phyloP scores from a whole-genome alignment of 352 stramenopile genomes.

The Elongisporangium undulatum region DNA sequence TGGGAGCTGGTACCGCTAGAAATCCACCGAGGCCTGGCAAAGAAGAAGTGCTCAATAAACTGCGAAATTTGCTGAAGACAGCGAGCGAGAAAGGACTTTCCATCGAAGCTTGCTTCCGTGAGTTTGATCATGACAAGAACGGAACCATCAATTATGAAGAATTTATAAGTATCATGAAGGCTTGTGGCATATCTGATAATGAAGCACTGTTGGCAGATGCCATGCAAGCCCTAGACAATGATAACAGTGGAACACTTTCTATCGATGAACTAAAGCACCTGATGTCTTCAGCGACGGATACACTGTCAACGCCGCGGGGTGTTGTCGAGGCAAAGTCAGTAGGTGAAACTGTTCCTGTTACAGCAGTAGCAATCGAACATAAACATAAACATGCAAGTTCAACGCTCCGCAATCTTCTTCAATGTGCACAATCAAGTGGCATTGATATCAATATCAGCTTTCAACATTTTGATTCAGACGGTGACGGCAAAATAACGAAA shows the following conservation, averaged over 20 bases:
- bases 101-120: constrained; percentile 54
- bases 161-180: constrained; percentile 50
- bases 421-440: constrained; percentile 19
- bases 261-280: constrained; percentile 61
- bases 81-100: constrained; percentile 44
- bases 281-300: constrained; percentile 13
- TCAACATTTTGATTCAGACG: constrained; percentile 48
- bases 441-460: constrained; percentile 41
- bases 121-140: constrained; percentile 85
- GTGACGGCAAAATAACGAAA: constrained; percentile 34
- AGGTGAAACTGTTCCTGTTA: not conserved
- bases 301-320: not conserved
- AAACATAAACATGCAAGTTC: constrained; percentile 6
- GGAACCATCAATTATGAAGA: constrained; percentile 55
- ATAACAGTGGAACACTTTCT: constrained; percentile 61
- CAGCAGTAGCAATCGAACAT: not conserved
- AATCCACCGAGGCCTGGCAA: constrained; percentile 6
- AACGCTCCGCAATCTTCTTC: constrained; percentile 25
- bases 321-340: not conserved
- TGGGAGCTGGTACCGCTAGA: constrained; percentile 18
- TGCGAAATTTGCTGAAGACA: constrained; percentile 37
- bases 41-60: constrained; percentile 21
- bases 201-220: constrained; percentile 28
- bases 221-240: constrained; percentile 49
- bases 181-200: constrained; percentile 15